Percentiles rank a stretch among this genome's conserved stretches.
phyloP scores from a whole-genome alignment of 371 early-diverging fungal genomes.

The Lichtheimia ornata region DNA sequence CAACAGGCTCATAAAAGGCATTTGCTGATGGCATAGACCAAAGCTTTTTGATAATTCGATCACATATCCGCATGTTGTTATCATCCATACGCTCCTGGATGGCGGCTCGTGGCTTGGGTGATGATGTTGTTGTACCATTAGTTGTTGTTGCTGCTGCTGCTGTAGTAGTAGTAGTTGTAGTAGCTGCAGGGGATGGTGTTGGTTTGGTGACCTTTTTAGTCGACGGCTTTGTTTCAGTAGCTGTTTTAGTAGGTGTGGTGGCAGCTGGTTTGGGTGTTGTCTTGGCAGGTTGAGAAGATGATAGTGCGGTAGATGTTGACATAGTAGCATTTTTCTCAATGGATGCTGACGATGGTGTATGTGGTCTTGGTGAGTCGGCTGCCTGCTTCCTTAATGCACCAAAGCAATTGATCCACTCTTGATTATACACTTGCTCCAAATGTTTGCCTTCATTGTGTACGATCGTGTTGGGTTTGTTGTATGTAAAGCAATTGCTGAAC shows the following conservation, averaged over 20 bases:
- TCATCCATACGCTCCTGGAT: constrained; percentile 27
- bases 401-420: constrained; percentile 52
- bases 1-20: constrained; percentile 54
- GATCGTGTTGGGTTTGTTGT: constrained; percentile 82
- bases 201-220: too few species aligned
- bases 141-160: neutral
- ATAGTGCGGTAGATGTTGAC: neutral
- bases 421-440: constrained; percentile 62
- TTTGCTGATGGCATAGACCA: constrained; percentile 37
- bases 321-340: too few species aligned
- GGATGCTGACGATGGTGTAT: neutral
- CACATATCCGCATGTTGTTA: constrained; percentile 36
- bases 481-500: constrained; percentile 60
- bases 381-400: constrained; percentile 20
- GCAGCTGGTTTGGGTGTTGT: neutral
- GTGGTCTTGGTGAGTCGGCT: neutral
- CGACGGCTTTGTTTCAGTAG: neutral
- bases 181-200: neutral
- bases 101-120: constrained; percentile 4
- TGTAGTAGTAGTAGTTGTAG: neutral
- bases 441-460: constrained; percentile 69
- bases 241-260: neutral
- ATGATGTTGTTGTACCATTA: neutral
- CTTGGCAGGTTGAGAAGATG: neutral
- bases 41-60: constrained; percentile 37